phyloP scores from a whole-genome alignment of 495 filamentous ascomycete species.

The Neurospora tetrasperma region DNA sequence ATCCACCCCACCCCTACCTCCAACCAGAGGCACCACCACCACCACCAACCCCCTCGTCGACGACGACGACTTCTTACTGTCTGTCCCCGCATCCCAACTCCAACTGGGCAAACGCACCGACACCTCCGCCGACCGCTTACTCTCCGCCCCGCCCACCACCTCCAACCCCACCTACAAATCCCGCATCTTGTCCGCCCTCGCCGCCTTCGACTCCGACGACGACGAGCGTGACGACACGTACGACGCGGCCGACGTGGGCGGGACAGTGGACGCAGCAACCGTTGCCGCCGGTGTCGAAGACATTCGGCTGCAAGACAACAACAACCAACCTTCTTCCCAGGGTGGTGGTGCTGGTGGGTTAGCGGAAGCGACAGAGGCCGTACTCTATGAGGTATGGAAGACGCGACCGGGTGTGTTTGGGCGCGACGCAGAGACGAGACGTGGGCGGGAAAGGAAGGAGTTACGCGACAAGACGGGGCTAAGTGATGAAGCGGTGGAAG shows the following conservation, averaged over 20 bases:
- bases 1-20: slow-evolving; percentile 30
- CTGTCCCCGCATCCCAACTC: slow-evolving; percentile 47
- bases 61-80: slow-evolving; percentile 70
- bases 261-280: slow-evolving; percentile 55
- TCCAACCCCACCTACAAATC: slow-evolving; percentile 51
- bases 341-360: background rate
- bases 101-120: slow-evolving; percentile 62
- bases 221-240: slow-evolving; percentile 98
- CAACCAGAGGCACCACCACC: slow-evolving; percentile 7
- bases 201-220: slow-evolving; percentile 86
- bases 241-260: slow-evolving; percentile 82
- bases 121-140: slow-evolving; percentile 52
- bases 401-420: slow-evolving; percentile 52
- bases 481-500: slow-evolving; percentile 92
- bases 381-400: slow-evolving; percentile 59
- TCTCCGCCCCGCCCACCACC: slow-evolving; percentile 40
- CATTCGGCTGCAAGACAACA: slow-evolving; percentile 4
- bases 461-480: slow-evolving; percentile 71
- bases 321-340: background rate
- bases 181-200: slow-evolving; percentile 82
- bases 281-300: slow-evolving; percentile 23
- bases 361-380: slow-evolving; percentile 36
- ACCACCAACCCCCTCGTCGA: slow-evolving; percentile 29
- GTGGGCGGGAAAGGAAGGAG: slow-evolving; percentile 46
- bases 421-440: slow-evolving; percentile 56